phyloP scores from a whole-genome alignment of 305 asterid species.

The Caryopteris hybrid region DNA sequence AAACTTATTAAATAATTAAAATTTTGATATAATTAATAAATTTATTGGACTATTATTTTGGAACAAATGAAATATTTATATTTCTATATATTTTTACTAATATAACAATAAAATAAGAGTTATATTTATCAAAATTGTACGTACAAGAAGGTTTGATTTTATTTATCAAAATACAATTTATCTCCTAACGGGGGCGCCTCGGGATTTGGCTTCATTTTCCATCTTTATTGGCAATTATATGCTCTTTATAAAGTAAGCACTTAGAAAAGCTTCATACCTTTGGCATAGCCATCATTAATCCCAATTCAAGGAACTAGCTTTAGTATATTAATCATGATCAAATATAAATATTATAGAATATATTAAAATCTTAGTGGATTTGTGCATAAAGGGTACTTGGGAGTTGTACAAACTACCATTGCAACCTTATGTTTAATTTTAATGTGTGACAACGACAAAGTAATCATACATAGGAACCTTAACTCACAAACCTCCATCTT shows the following conservation, averaged over 20 bases:
- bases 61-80: no score
- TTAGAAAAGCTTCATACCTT: constrained; percentile 19
- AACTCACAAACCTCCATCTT: constrained; percentile 13
- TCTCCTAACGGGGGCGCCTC: no score
- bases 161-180: no score
- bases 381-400: constrained; percentile 16
- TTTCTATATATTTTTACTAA: no score
- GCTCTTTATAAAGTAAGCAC: constrained; percentile 14
- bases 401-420: not conserved
- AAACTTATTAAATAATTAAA: no score
- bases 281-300: constrained; percentile 20
- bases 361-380: constrained; percentile 10
- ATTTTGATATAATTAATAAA: no score
- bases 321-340: not conserved
- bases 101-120: no score
- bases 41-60: no score
- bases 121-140: no score
- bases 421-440: not conserved
- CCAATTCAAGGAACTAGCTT: constrained; percentile 18
- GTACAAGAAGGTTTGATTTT: no score
- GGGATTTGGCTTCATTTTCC: not conserved
- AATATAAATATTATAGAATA: no score
- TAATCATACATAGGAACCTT: constrained; percentile 9
- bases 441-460: not conserved
- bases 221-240: constrained; percentile 15